Conservation (phyloP, 2,329 filamentous ascomycete genomes). For the Colletotrichum shisoi region DNA sequence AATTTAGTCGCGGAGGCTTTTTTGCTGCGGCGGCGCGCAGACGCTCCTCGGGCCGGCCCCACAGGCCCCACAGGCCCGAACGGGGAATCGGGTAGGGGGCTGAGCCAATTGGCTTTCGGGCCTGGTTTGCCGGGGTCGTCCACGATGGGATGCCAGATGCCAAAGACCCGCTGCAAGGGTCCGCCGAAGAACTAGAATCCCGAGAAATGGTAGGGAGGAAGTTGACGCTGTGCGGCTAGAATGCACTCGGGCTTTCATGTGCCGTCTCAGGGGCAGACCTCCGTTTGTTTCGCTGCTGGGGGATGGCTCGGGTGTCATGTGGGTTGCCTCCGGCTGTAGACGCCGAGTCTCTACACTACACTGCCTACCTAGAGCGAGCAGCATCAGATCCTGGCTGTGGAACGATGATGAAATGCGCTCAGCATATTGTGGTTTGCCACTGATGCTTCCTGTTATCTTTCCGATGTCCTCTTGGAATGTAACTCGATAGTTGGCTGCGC, state of each 20-base stretch:
- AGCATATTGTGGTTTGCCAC: no score
- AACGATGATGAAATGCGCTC: background rate
- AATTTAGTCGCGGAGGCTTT: constrained; percentile 12
- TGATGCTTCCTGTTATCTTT: background rate
- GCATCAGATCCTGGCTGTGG: background rate
- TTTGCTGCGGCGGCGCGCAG: constrained; percentile 6
- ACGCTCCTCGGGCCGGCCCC: constrained; percentile 27
- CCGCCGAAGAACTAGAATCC: background rate
- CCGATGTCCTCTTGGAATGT: background rate
- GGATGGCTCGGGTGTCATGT: background rate
- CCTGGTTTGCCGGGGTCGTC: background rate
- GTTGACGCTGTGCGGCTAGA: background rate
- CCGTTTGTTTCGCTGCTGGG: background rate
- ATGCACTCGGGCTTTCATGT: background rate
- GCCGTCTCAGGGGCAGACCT: background rate
- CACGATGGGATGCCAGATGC: background rate
- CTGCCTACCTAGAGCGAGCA: no score
- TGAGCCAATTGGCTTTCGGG: constrained; percentile 18
- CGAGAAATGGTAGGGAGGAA: background rate
- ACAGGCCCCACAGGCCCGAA: constrained; percentile 26
- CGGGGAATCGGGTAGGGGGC: constrained; percentile 13
- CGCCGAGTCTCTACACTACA: background rate
- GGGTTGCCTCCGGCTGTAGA: constrained; percentile 4
- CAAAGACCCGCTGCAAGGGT: background rate
- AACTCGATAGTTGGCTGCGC: background rate